Base-by-base conservation (phyloP, 768 basidiomycete species). In the Cubamyces sp. region DNA sequence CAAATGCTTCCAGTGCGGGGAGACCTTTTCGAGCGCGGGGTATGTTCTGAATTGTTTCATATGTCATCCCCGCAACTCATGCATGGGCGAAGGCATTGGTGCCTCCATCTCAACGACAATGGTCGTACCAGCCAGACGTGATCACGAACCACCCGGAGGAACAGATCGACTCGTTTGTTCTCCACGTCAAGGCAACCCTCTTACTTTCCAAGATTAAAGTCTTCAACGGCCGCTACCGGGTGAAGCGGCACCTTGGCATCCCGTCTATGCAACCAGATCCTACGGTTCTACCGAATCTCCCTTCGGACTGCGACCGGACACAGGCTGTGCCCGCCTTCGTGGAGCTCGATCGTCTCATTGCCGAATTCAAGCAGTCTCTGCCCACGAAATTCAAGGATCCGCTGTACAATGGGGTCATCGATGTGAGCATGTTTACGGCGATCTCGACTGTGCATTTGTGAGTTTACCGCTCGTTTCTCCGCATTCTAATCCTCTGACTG, bases 181-280 rank as follows among this genome's bases (percentile, higher is more conserved):
- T 92, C 16, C 90, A 87, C 65, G 79, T 90, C 71, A 91, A 92
- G 71, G 81, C 84, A 11, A 79, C 82, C 8, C 84, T 90, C 57
- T 66, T 92, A 47, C 78, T 92, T 39, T 90, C 81, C 30, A 74
- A 74, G 16, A 77, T 84, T 51, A 90, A 90, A 70, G 74, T 77
- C 11, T 91, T 89, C 72, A 90, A 90, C 70, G 68, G 84, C 46
- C 83, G 90, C 41, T 91, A 86, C 71, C 79, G 85, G 34, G 77
- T 84, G 21, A 81, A 79, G 66, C 82, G 86, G 65, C 84, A 84
- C 67, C 77, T 81, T 21, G 88, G 87, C 26, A 87, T 90, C 66
- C 72, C 77, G 6, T 74, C 78, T 14, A 78, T 69, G 23, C 60
- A 75, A 23, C 42, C 65, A 14, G 40, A 50, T 16, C 66, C 61